phyloP scores from a whole-genome alignment of 495 filamentous ascomycete genomes.

The Tuber calosporum region DNA sequence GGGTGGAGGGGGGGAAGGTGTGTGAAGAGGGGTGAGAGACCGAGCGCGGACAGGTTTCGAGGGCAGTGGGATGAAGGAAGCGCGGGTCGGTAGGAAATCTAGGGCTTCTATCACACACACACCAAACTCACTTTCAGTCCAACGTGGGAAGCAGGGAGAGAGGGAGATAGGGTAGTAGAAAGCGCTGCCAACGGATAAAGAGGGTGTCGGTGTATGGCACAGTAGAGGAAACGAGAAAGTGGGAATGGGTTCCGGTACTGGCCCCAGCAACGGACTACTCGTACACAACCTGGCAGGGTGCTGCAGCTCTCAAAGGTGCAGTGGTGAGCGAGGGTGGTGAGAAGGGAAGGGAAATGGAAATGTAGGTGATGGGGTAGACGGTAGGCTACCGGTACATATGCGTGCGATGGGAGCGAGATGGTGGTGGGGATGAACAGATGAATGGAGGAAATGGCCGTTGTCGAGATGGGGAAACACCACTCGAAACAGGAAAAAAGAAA shows the following conservation, averaged over 20 bases:
- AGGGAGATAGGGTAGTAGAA: neutral
- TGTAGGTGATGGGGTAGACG: neutral
- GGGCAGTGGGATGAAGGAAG: neutral
- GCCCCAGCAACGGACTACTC: neutral
- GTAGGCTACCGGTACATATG: too few relatives aligned
- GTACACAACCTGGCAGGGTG: neutral
- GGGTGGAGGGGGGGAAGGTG: neutral
- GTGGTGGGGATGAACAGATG: neutral
- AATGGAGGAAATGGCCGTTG: neutral
- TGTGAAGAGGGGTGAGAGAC: neutral
- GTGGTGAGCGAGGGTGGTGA: neutral
- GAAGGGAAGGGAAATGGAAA: neutral
- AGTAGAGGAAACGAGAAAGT: neutral
- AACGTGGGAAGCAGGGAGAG: neutral
- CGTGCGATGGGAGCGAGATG: conserved; percentile 1
- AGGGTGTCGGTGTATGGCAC: neutral
- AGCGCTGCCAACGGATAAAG: neutral
- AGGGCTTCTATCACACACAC: conserved; percentile 3
- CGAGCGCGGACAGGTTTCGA: neutral
- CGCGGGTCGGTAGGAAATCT: neutral
- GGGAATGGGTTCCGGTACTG: neutral
- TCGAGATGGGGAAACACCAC: neutral
- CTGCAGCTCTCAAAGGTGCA: conserved; percentile 2
- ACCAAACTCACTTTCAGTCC: neutral
- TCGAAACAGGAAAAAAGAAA: neutral